Conservation (phyloP, 1,139 yeast species). For the Pichia kudriavzevii region DNA sequence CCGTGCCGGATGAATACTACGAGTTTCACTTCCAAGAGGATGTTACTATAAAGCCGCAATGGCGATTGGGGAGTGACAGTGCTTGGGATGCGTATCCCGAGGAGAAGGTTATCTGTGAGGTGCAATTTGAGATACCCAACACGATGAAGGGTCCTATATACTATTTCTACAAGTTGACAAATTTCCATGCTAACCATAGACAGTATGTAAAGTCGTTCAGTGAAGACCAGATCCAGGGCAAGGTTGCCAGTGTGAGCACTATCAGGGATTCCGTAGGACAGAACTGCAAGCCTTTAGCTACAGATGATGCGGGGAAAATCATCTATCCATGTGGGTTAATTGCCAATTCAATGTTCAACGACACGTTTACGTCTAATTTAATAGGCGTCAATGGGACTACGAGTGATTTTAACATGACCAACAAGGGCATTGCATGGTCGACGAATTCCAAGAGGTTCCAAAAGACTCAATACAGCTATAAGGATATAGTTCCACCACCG, state of each 20-base stretch:
- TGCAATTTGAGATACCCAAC: constrained; percentile 74
- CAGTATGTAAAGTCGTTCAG: constrained; percentile 85
- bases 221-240: constrained; percentile 84
- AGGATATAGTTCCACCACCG: constrained; percentile 89
- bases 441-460: constrained; percentile 72
- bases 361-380: constrained; percentile 52
- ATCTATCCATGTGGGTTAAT: constrained; percentile 93
- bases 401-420: constrained; percentile 53
- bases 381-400: constrained; percentile 39
- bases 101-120: constrained; percentile 58
- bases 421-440: constrained; percentile 78
- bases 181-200: constrained; percentile 89
- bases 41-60: constrained; percentile 41
- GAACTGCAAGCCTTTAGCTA: constrained; percentile 78
- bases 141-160: constrained; percentile 70
- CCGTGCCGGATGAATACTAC: constrained; percentile 56
- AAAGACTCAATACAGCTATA: constrained; percentile 62
- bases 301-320: constrained; percentile 42
- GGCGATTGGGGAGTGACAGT: constrained; percentile 55
- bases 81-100: constrained; percentile 43
- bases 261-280: constrained; percentile 70
- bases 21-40: constrained; percentile 42
- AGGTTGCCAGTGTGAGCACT: constrained; percentile 44
- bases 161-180: constrained; percentile 71
- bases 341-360: constrained; percentile 90